Evolutionary conservation across 2,329 filamentous ascomycete species (phyloP).

Genomic region (Fusarium chlamydosporum): DNA sequence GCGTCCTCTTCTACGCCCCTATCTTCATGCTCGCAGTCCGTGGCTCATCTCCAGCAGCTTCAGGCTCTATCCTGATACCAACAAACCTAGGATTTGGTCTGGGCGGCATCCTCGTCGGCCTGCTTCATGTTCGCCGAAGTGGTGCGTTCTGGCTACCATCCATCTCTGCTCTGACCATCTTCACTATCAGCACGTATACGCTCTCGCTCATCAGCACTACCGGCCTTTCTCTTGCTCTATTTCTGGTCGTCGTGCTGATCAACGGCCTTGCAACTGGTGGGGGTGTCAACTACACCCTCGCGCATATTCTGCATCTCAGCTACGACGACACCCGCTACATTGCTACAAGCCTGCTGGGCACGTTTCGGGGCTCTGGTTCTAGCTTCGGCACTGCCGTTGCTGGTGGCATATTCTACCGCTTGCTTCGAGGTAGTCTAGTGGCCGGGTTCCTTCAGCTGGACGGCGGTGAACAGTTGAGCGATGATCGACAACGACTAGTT

Average conservation of each 20-base stretch:
- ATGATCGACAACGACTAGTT: slow-evolving; percentile 59
- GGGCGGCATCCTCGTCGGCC: slow-evolving; percentile 80
- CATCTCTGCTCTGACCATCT: slow-evolving; percentile 72
- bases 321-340: slow-evolving; percentile 77
- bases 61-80: slow-evolving; percentile 82
- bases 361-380: slow-evolving; percentile 85
- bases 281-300: slow-evolving; percentile 83
- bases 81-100: slow-evolving; percentile 84
- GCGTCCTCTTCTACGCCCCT: slow-evolving; percentile 83
- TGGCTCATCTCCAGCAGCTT: slow-evolving; percentile 75
- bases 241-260: slow-evolving; percentile 72
- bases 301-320: slow-evolving; percentile 82
- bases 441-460: slow-evolving; percentile 68
- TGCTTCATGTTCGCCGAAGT: slow-evolving; percentile 79
- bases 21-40: slow-evolving; percentile 84
- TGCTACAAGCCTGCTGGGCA: slow-evolving; percentile 80
- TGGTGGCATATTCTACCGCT: slow-evolving; percentile 79
- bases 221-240: slow-evolving; percentile 64
- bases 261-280: slow-evolving; percentile 82
- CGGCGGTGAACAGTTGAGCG: slow-evolving; percentile 52
- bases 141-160: slow-evolving; percentile 80
- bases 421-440: slow-evolving; percentile 69
- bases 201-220: slow-evolving; percentile 70
- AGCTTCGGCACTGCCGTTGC: slow-evolving; percentile 85
- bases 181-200: slow-evolving; percentile 70